A percentile compares a stretch with the other conserved stretches of the same genome.
phyloP scores from a whole-genome alignment of 1,284 basidiomycete species.

The Cutaneotrichosporon spelunceum region DNA sequence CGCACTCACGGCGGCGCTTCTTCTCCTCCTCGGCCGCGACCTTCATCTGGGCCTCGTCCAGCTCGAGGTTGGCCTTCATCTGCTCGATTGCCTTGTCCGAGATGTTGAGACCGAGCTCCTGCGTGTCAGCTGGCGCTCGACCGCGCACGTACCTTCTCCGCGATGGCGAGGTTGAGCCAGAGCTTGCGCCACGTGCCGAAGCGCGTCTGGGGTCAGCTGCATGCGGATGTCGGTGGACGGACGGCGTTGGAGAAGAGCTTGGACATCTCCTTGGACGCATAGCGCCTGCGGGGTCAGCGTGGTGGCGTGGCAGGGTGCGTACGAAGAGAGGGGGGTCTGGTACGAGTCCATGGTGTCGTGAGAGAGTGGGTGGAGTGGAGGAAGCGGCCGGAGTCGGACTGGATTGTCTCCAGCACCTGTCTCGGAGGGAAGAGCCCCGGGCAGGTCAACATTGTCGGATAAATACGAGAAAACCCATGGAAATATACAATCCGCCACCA shows the following conservation, averaged over 20 bases:
- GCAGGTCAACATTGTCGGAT: conserved; percentile 8
- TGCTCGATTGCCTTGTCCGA: conserved; percentile 86
- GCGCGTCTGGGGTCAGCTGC: conserved; percentile 63
- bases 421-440: no score
- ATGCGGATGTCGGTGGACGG: conserved; percentile 23
- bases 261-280: conserved; percentile 99
- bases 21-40: conserved; percentile 93
- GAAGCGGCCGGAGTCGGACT: conserved; percentile 4
- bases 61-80: conserved; percentile 86
- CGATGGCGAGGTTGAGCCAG: conserved; percentile 94
- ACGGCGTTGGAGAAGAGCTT: conserved; percentile 90
- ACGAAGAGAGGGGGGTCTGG: conserved; percentile 57
- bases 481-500: not conserved
- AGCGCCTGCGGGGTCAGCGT: conserved; percentile 62
- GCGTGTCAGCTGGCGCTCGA: conserved; percentile 5
- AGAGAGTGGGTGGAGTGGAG: not conserved
- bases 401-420: not conserved
- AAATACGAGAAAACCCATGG: not conserved
- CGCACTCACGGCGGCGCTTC: conserved; percentile 68
- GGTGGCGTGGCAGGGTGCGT: conserved; percentile 15
- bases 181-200: conserved; percentile 96
- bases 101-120: conserved; percentile 84
- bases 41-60: conserved; percentile 87
- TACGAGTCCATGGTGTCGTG: conserved; percentile 53
- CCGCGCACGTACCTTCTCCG: conserved; percentile 64